A percentile compares a stretch with the other conserved stretches of the same genome.
Conservation (phyloP, 805 yeast genomes). For the Hanseniaspora clermontiae region DNA sequence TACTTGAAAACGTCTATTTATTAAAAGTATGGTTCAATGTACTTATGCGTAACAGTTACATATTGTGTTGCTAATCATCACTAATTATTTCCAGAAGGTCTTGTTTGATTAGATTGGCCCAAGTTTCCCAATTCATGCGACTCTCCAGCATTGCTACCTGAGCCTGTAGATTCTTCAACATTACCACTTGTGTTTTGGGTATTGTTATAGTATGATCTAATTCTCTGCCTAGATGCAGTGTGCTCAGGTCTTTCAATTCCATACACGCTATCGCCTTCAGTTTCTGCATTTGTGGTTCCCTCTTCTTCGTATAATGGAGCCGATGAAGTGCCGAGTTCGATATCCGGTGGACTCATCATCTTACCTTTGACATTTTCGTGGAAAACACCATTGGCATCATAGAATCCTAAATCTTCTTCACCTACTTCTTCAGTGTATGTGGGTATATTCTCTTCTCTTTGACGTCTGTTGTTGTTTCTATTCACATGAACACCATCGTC, state of each 20-base stretch:
- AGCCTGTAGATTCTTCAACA: not conserved
- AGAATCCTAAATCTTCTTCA: conserved; percentile 66
- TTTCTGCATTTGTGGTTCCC: not conserved
- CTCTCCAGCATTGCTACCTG: not conserved
- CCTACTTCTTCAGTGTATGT: conserved; percentile 54
- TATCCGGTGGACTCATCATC: conserved; percentile 23
- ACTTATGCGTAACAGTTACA: not conserved
- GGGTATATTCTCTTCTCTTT: conserved; percentile 45
- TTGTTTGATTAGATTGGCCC: not conserved
- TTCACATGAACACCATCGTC: conserved; percentile 20
- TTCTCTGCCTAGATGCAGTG: conserved; percentile 12
- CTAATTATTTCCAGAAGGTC: not conserved
- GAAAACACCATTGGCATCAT: conserved; percentile 49
- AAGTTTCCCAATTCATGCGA: not conserved
- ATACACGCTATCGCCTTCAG: not conserved
- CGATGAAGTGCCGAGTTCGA: conserved; percentile 9
- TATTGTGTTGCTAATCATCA: not conserved
- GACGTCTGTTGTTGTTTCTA: conserved; percentile 14
- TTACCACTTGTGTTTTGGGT: not conserved
- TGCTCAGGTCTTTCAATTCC: conserved; percentile 8
- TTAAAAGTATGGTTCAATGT: not conserved
- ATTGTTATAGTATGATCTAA: conserved; percentile 4
- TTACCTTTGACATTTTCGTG: conserved; percentile 29
- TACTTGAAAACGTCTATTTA: not conserved
- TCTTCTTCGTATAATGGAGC: not conserved